A percentile compares a stretch with the other conserved stretches of the same genome.
Evolutionary conservation across 116 monocot species (phyloP).

Genomic region (Papilionanthe hybrid): DNA sequence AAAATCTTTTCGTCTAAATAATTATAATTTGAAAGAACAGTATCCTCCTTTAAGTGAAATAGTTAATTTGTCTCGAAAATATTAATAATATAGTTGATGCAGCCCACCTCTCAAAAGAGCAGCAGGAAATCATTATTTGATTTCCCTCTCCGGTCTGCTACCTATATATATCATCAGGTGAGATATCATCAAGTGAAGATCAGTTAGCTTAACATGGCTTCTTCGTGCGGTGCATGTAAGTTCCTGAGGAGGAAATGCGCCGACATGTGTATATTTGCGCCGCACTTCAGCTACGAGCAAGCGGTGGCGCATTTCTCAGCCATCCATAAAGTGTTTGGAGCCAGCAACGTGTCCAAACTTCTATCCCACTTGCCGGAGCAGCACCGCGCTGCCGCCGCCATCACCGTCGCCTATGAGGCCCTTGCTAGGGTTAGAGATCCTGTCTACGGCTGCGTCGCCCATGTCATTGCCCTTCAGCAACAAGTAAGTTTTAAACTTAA

Average conservation of each 20-base stretch:
- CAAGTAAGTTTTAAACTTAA: background rate
- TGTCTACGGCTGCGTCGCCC: slow-evolving; percentile 15
- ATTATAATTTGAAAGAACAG: background rate
- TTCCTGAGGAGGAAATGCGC: slow-evolving; percentile 23
- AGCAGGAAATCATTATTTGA: background rate
- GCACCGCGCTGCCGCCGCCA: slow-evolving; percentile 12
- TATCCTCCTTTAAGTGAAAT: background rate
- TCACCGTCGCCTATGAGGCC: slow-evolving; percentile 17
- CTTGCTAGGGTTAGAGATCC: slow-evolving; percentile 14
- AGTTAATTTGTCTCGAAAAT: background rate
- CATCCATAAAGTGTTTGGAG: slow-evolving; percentile 22
- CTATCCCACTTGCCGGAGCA: slow-evolving; percentile 11
- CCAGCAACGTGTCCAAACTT: slow-evolving; percentile 24
- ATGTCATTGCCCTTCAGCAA: slow-evolving; percentile 15
- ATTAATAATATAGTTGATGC: background rate
- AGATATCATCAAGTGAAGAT: too few species aligned
- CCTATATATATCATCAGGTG: too few species aligned
- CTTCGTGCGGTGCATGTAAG: slow-evolving; percentile 25
- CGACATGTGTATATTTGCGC: slow-evolving; percentile 19
- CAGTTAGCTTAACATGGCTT: background rate
- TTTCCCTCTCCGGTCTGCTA: background rate
- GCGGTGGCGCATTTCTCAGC: slow-evolving; percentile 18
- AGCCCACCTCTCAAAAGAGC: background rate
- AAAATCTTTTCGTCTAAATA: too few species aligned
- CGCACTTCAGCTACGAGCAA: slow-evolving; percentile 17